These are phyloP conservation scores for Kodamaea sp. DNA, from an alignment of 1,139 yeast genomes.

Conservation along the genomic window DNA sequence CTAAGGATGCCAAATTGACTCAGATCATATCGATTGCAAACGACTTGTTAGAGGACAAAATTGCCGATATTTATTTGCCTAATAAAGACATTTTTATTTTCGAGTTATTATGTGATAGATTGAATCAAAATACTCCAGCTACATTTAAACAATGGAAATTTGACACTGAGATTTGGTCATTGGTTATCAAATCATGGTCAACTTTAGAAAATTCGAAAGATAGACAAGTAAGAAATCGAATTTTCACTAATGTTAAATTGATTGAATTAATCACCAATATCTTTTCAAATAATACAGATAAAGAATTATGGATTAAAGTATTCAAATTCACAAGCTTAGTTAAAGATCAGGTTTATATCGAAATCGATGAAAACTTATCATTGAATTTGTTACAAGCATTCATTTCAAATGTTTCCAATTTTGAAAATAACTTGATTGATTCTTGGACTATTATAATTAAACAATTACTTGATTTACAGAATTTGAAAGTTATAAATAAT, in stretches of 20 bases:
- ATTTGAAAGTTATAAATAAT: conserved; percentile 22
- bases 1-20: conserved; percentile 44
- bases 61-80: conserved; percentile 52
- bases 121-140: conserved; percentile 43
- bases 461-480: conserved; percentile 26
- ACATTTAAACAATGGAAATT: conserved; percentile 41
- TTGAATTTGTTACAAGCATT: conserved; percentile 20
- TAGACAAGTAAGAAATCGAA: conserved; percentile 22
- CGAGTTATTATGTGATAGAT: conserved; percentile 64
- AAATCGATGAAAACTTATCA: conserved; percentile 31
- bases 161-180: conserved; percentile 42
- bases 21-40: conserved; percentile 44
- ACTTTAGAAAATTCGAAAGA: conserved; percentile 15
- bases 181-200: conserved; percentile 42
- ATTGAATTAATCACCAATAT: conserved; percentile 24
- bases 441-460: conserved; percentile 24
- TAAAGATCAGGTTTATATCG: conserved; percentile 24
- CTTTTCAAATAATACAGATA: conserved; percentile 12
- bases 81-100: conserved; percentile 55
- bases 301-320: conserved; percentile 9
- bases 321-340: conserved; percentile 18
- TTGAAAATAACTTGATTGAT: conserved; percentile 7
- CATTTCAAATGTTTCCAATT: conserved; percentile 2
- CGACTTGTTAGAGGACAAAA: conserved; percentile 33
- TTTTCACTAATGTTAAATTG: conserved; percentile 31